Percentiles rank a stretch among this genome's conserved stretches.
These are phyloP conservation scores for Saccharomycopsis javanensis DNA, from an alignment of 805 yeast genomes.

Conservation along the genomic window DNA sequence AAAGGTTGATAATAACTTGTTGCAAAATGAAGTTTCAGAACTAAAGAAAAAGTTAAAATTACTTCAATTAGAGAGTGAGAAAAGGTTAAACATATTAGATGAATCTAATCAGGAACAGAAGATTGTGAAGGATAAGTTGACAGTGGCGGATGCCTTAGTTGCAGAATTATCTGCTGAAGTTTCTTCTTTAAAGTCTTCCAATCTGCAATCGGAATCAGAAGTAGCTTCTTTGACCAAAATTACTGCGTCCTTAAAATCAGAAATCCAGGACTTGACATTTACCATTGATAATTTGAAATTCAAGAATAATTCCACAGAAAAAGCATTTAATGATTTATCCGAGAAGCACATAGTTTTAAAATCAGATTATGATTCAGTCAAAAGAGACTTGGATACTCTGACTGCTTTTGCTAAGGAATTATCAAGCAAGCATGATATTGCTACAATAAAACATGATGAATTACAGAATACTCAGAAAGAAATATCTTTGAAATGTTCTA, in stretches of 20 bases:
- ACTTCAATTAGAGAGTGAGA: neutral
- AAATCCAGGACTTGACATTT: conserved; percentile 13
- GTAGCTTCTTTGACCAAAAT: neutral
- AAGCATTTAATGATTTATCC: conserved; percentile 11
- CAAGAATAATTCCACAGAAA: conserved; percentile 11
- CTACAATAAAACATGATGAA: neutral
- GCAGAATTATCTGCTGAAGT: neutral
- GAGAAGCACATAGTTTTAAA: conserved; percentile 5
- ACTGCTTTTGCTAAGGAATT: neutral
- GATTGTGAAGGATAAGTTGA: neutral
- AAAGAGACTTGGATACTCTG: neutral
- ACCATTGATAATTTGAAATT: conserved; percentile 10
- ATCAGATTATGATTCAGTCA: neutral
- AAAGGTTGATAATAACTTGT: neutral
- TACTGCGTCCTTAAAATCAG: neutral
- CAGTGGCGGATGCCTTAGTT: neutral
- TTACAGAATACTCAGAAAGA: neutral
- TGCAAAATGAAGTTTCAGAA: neutral
- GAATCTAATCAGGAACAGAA: neutral
- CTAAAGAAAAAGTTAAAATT: neutral
- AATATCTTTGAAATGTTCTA: neutral
- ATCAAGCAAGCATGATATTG: neutral
- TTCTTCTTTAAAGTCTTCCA: neutral
- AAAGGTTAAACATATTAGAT: neutral
- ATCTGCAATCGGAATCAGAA: neutral